Base-by-base conservation (phyloP, 805 yeast genomes). In the Candida maltosa region DNA sequence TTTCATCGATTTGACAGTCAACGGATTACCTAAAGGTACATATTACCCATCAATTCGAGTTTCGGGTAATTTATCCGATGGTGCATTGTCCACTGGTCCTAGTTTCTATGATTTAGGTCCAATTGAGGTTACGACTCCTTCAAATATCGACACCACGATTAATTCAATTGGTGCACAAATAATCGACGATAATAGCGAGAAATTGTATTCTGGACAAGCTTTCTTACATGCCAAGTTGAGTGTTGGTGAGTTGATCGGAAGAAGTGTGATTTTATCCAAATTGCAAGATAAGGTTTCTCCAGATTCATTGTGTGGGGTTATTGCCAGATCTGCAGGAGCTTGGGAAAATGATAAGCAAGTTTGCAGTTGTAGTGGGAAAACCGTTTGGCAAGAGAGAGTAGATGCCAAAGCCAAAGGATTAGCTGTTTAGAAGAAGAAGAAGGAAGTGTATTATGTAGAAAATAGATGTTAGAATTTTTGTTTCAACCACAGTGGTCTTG, bases 341-440 rank as follows among this genome's bases (percentile, higher is more conserved):
- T 93, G 97, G 97, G 95, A 91, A 54, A 93, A 93, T 60, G 86
- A 83, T 47, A 91, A 91, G 61, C 80, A 80, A 40, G 95, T 91
- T 2, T 91, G 98, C 60, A 81, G 91, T 22, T 93, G 97, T 59
- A 80, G 91, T 11, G 98, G 98, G 12, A 87, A 88, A 69, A 86
- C 96, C 0, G 78, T 91, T 17, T 91, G 98, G 97, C 88, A 93
- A 56, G 98, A 91, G 58, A 71, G 97, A 37, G 59, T 67, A 32
- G 96, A 87, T 51, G 95, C 95, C 1, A 56, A 77, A 22, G 45
- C 56, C 4, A 75, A 74, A 44, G 93, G 93, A 6, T 57, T 77
- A 15, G 61, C 53, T 17, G 42, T 48, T 6, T 54, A 39, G 39
- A 16, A 17, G 14, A 12, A 16, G 14, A 32, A 22, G 16, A n/a